Evolutionary conservation across 2,329 filamentous ascomycete genomes (phyloP), one percentile per base, ranked within the genome.

Genomic region (Ceratocystiopsis minuta): DNA sequence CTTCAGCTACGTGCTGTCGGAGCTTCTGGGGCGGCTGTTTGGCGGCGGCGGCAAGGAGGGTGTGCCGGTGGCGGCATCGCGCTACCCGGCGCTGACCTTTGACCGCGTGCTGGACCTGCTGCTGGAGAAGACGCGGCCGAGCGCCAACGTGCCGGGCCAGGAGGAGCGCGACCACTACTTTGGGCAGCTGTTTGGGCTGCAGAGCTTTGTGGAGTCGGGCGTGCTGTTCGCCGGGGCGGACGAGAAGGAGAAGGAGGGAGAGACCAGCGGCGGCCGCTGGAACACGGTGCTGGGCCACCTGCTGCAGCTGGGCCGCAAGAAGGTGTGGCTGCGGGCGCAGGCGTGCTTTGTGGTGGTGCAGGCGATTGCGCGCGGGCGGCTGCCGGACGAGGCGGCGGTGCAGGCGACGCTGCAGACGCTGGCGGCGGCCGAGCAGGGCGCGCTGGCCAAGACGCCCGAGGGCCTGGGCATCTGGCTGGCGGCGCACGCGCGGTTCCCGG

Each of bases 391-490:
- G 43, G 70, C 74, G 43, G 72, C 73, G 1, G 68, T 78, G 52
- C 60, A 65, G 1, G 38, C 44, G 20, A 75, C 80, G 0, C 62
- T 92, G 33, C 61, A 73, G 45, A 70, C 68, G 34, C 55, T 93
- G 10, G 65, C 67, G 16, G 66, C 72, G 13, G 45, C 45, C 15
- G 69, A 73, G 39, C 18, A 34, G 11, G 28, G 14, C 16, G 34
- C 32, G 11, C 64, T 92, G 39, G 74, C 77, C 10, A 80, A 80
- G 56, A 88, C 86, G 0, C 80, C 86, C 0, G 88, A 96, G 56
- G 88, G 87, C 7, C 75, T 95, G 17, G 85, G 84, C 1, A 74
- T 95, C 43, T 96, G 87, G 86, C 65, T 96, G 31, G 71, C 74
- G 6, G 71, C 80, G 2, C 68, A 72, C 46, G 69, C 71, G 40